Base-by-base conservation (phyloP, 331 rosid genomes). In the Arachis monticola region DNA sequence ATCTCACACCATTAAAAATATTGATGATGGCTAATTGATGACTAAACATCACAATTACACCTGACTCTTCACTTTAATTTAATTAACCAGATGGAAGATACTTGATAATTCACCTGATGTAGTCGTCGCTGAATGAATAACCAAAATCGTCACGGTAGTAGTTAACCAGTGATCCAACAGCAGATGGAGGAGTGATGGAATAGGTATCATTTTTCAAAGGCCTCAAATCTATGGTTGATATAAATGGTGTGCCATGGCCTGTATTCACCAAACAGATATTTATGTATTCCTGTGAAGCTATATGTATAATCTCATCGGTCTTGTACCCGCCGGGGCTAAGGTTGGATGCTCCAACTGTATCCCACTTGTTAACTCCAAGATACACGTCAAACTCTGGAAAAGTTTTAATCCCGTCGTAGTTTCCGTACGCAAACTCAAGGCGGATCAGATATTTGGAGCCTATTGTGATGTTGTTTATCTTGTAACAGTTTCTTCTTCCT, bases 401-500 rank as follows among this genome's bases (percentile, higher is more conserved):
- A 9, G 0, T 3, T 63, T 63, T 53, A 0, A 8, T 13, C 1
- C 75, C 77, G 69, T 84, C 87, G 64, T 84, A 84, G 38, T 84
- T 80, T 42, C 82, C 87, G 14, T 84, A 50, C 60, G 77, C 8
- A 52, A 84, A 84, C 51, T 0, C 3, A 4, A 45, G 60, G 60
- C 67, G 10, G 45, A 84, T 77, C 7, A 84, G 42, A 53, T 80
- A 84, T 7, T 59, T 77, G 7, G 64, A 57, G 3, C 78, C 74
- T 7, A 35, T 78, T 10, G 62, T 70, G 35, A 78, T 6, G 6
- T 41, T 32, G 44, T 72, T 77, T 52, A 84, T 55, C 11, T 56
- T 84, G 78, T 80, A 81, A 30, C 88, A 84, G 76, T 77, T 84
- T 7, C 85, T 69, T 50, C 3, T 51, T 59, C 91, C 88, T 45